phyloP scores from a whole-genome alignment of 192 early-diverging fungal genomes.

The Coemansia sp. region DNA sequence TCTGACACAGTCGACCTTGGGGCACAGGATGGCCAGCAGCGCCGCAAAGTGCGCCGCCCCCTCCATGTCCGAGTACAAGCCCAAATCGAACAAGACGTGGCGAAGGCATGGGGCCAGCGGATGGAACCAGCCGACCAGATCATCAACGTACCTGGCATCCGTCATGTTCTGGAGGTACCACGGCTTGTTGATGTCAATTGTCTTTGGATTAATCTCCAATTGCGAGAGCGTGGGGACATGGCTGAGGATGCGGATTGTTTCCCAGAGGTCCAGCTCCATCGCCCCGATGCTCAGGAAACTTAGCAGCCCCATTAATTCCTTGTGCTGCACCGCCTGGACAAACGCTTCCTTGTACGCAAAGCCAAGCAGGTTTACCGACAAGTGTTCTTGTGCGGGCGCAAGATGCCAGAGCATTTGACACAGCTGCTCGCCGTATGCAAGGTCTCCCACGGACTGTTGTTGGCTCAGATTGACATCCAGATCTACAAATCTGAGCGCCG shows the following conservation, averaged over 20 bases:
- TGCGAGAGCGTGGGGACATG: constrained; percentile 14
- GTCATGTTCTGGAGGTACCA: constrained; percentile 1
- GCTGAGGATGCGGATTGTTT: constrained; percentile 2
- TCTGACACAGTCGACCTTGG: constrained; percentile 10
- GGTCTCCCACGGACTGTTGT: constrained; percentile 7
- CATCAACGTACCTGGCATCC: neutral
- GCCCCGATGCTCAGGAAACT: constrained; percentile 1
- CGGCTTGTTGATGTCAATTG: constrained; percentile 2
- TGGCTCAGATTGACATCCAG: constrained; percentile 13
- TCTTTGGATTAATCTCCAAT: constrained; percentile 14
- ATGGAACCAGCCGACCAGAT: neutral
- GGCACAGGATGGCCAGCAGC: constrained; percentile 21
- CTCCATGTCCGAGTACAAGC: constrained; percentile 15
- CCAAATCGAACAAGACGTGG: constrained; percentile 20
- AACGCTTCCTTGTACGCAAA: constrained; percentile 14
- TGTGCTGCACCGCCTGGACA: neutral
- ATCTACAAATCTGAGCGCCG: neutral
- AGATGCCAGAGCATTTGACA: constrained; percentile 7
- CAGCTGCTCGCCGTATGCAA: constrained; percentile 5
- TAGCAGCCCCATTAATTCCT: neutral
- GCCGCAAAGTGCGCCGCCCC: constrained; percentile 23
- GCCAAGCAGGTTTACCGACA: constrained; percentile 9
- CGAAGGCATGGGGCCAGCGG: constrained; percentile 7
- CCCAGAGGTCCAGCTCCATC: neutral
- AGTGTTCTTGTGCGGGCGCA: constrained; percentile 4